Evolutionary conservation across 768 basidiomycete species (phyloP).

Genomic region (Termitomyces sp.): DNA sequence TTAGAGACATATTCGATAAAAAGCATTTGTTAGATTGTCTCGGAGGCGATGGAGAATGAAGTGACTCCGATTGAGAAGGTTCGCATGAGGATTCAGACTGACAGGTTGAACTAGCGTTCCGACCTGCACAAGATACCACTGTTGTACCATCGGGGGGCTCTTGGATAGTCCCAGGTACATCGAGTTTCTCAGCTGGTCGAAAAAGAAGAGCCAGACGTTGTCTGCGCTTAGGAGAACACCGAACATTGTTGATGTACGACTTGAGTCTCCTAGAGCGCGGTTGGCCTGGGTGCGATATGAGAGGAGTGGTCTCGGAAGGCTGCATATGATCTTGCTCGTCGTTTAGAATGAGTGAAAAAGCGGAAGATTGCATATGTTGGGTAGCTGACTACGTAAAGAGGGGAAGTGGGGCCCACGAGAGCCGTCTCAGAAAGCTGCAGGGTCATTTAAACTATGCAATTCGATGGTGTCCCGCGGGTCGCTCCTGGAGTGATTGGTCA

Average conservation of each 20-base stretch:
- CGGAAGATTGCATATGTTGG: neutral
- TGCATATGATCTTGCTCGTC: neutral
- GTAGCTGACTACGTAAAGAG: neutral
- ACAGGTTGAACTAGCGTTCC: neutral
- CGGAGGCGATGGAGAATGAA: neutral
- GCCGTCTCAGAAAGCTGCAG: neutral
- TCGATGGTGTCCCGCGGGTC: neutral
- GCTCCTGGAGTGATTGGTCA: neutral
- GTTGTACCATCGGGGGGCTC: neutral
- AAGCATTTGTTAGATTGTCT: neutral
- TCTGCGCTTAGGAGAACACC: slow-evolving; percentile 8
- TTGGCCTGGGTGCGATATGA: neutral
- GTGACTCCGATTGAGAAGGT: neutral
- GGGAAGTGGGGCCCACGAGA: no score
- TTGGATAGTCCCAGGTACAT: neutral
- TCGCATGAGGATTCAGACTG: slow-evolving; percentile 2
- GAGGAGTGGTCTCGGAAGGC: slow-evolving; percentile 10
- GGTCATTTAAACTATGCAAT: neutral
- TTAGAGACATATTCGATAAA: slow-evolving; percentile 10
- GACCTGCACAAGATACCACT: neutral
- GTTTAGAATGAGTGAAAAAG: neutral
- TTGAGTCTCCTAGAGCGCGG: slow-evolving; percentile 3
- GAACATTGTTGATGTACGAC: slow-evolving; percentile 3
- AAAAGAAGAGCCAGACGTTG: neutral
- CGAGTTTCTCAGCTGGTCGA: neutral